These are phyloP conservation scores for Fusarium subglutinans DNA, from an alignment of 2,329 filamentous ascomycete genomes.

Conservation along the genomic window DNA sequence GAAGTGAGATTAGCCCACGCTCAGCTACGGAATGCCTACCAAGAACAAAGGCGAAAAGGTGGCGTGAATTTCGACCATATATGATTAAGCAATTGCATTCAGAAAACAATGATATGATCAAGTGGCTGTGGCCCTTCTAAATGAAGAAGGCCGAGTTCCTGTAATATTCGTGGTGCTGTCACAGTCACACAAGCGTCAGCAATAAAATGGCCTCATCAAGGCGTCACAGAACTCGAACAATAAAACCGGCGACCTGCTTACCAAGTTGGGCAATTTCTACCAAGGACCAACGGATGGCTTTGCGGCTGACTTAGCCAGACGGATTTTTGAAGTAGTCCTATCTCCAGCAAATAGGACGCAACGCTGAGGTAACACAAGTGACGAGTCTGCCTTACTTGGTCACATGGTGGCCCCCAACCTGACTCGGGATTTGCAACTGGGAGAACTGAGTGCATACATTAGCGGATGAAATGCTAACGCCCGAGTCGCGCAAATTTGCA, in stretches of 20 bases:
- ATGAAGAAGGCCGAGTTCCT: accelerated
- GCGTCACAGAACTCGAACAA: neutral
- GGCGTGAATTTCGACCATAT: neutral
- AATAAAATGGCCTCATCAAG: neutral
- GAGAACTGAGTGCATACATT: no score
- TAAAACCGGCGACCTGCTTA: no score
- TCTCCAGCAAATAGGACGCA: no score
- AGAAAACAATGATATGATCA: neutral
- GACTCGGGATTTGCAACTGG: neutral
- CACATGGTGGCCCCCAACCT: no score
- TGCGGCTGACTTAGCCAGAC: no score
- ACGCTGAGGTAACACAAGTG: no score
- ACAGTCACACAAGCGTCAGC: neutral
- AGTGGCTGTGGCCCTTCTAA: accelerated
- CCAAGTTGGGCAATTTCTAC: accelerated
- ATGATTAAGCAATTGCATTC: accelerated
- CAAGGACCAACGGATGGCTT: accelerated
- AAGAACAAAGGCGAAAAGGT: neutral
- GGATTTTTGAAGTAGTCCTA: no score
- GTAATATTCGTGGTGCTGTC: accelerated
- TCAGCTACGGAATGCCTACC: neutral
- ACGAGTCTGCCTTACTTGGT: no score
- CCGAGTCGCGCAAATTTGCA: neutral
- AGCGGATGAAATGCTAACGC: no score
- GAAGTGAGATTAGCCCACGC: accelerated